Base-by-base conservation (phyloP, 345 rosid genomes). In the Eutrema yunnanense region DNA sequence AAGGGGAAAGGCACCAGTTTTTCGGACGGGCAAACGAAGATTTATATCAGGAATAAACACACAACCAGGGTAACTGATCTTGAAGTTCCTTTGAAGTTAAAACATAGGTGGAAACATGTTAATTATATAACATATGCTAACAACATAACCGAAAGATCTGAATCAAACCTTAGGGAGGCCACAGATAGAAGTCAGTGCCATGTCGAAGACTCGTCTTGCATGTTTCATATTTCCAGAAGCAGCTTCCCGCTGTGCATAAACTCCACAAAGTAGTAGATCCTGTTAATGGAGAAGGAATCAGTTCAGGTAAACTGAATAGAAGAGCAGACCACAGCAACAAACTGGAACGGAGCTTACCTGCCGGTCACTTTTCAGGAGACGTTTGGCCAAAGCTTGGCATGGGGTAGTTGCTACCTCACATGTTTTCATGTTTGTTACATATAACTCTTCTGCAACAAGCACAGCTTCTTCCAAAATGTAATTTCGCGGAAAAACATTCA, bases 201-300 rank as follows among this genome's bases (percentile, higher is more conserved):
- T 87, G 82, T 95, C 98, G 49, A 95, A 92, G 49, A 87, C 87
- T 84, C 85, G 84, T 80, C 99, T 92, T 71, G 98, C 96, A 76
- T 85, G 88, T 72, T 80, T 87, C 76, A 92, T 81, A 71, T 95
- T 92, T 72, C 97, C 92, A 74, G 76, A 84, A 59, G 80, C 82
- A 81, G 96, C 96, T 77, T 95, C 99, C 72, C 96, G 86, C 64
- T 41, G 93, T 69, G 98, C 98, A 82, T 95, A 95, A 63, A 95
- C 89, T 77, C 99, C 99, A 76, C 99, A 92, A 6, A 95, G 92
- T 81, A 92, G 80, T 59, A 92, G 65, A 86, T 92, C 96, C 98
- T 92, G 62, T 26, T 71, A 37, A 76, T 63, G 71, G 62, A 75
- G 13, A 48, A 57, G 37, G 61, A 58, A 57, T 40, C 32, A 57